Conservation (phyloP, 116 monocot species). For the Trichopus zeylanicus region DNA sequence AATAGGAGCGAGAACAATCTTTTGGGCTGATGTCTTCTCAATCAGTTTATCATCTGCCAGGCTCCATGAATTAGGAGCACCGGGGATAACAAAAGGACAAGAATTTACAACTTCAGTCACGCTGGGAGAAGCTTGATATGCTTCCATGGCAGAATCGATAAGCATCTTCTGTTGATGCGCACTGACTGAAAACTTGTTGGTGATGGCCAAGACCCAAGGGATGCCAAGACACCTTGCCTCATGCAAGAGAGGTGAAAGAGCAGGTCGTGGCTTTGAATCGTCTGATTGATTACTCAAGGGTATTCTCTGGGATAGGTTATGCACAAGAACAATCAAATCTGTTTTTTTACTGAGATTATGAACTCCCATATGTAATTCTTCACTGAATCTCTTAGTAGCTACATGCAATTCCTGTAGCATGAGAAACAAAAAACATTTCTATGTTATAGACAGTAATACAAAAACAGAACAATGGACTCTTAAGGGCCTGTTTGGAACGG, state of each 20-base stretch:
- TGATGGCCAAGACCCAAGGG: conserved; percentile 89
- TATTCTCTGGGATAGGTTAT: conserved; percentile 79
- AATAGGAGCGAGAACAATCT: conserved; percentile 28
- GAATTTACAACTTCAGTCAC: conserved; percentile 70
- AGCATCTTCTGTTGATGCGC: conserved; percentile 55
- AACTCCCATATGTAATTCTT: conserved; percentile 54
- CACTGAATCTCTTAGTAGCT: conserved; percentile 42
- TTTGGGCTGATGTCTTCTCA: conserved; percentile 23
- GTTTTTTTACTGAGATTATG: conserved; percentile 49
- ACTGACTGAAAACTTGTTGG: conserved; percentile 81
- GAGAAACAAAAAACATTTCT: neutral
- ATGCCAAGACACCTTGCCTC: conserved; percentile 51
- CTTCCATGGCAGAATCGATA: conserved; percentile 52
- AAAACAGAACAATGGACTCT: neutral
- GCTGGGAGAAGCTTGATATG: conserved; percentile 52
- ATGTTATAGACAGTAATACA: neutral
- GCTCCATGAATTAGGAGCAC: conserved; percentile 8
- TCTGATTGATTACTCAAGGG: conserved; percentile 32
- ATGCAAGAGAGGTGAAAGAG: conserved; percentile 52
- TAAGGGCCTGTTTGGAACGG: no score
- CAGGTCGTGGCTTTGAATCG: conserved; percentile 29
- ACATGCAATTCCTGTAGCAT: conserved; percentile 49
- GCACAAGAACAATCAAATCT: conserved; percentile 79
- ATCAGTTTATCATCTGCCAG: conserved; percentile 8
- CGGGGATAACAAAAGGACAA: conserved; percentile 66